phyloP scores from a whole-genome alignment of 176 grass and related monocot species.

The Secale cereale region DNA sequence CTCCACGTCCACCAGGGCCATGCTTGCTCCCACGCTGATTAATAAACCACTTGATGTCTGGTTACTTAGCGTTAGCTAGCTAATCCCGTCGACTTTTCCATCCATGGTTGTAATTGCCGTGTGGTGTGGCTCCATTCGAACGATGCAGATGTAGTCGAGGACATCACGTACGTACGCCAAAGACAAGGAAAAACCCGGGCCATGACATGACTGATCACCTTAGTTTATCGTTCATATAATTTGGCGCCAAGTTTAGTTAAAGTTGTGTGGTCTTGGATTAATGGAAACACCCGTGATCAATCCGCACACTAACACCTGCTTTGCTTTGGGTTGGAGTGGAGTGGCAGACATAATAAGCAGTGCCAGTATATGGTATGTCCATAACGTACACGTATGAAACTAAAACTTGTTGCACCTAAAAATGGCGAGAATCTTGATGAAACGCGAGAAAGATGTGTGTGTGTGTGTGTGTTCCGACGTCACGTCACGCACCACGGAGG shows the following conservation, averaged over 20 bases:
- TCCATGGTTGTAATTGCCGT: neutral
- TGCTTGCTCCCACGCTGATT: neutral
- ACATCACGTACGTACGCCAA: neutral
- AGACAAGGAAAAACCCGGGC: neutral
- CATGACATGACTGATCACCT: neutral
- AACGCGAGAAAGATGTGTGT: neutral
- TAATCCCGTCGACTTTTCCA: neutral
- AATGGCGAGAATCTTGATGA: neutral
- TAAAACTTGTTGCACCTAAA: neutral
- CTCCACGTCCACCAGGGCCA: neutral
- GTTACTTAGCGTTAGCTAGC: neutral
- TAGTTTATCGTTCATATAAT: neutral
- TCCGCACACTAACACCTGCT: neutral
- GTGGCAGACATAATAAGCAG: neutral
- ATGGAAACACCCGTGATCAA: neutral
- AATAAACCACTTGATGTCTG: no score
- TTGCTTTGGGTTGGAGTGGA: no score
- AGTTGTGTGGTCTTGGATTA: neutral
- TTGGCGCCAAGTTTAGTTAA: neutral
- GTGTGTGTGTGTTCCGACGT: no score
- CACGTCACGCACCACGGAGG: no score
- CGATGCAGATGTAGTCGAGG: neutral
- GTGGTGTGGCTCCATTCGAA: neutral
- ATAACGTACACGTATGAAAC: neutral
- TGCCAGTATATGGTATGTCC: no score